These are phyloP conservation scores for Aphanomyces cochlioides DNA, from an alignment of 352 stramenopile genomes.

Conservation along the genomic window DNA sequence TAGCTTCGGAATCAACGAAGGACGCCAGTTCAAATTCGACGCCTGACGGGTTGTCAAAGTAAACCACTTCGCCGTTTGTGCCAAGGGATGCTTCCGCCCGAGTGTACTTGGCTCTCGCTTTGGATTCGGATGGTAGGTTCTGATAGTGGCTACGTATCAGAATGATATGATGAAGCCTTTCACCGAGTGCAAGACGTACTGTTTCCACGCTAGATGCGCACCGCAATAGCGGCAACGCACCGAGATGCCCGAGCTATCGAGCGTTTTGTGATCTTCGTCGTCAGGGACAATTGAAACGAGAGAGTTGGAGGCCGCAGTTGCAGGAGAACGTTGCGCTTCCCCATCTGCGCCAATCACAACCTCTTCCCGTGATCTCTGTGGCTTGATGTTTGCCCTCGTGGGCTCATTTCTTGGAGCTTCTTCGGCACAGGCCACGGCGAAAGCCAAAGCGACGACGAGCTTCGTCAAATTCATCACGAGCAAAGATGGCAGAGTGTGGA, in stretches of 20 bases:
- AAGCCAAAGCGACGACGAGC: neutral
- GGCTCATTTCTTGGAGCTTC: neutral
- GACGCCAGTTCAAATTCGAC: conserved; percentile 73
- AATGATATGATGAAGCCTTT: neutral
- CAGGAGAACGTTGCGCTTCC: neutral
- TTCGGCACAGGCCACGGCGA: neutral
- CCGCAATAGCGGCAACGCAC: conserved; percentile 79
- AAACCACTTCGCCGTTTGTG: conserved; percentile 42
- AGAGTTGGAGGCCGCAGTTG: neutral
- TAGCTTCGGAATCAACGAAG: conserved; percentile 55
- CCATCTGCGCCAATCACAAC: neutral
- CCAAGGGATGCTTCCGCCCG: conserved; percentile 52
- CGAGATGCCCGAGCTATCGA: conserved; percentile 32
- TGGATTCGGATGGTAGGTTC: conserved; percentile 66
- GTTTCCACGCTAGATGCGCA: conserved; percentile 58
- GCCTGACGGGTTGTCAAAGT: conserved; percentile 23
- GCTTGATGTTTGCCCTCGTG: neutral
- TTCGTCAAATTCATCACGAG: conserved; percentile 8
- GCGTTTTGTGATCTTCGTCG: conserved; percentile 23
- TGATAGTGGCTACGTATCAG: conserved; percentile 58
- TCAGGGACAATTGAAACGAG: neutral
- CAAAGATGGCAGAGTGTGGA: conserved; percentile 1
- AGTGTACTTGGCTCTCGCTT: conserved; percentile 45
- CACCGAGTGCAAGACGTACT: conserved; percentile 37
- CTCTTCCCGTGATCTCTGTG: neutral